Evolutionary conservation across 768 basidiomycete genomes (phyloP).

Genomic region (Suillus clintonianus): DNA sequence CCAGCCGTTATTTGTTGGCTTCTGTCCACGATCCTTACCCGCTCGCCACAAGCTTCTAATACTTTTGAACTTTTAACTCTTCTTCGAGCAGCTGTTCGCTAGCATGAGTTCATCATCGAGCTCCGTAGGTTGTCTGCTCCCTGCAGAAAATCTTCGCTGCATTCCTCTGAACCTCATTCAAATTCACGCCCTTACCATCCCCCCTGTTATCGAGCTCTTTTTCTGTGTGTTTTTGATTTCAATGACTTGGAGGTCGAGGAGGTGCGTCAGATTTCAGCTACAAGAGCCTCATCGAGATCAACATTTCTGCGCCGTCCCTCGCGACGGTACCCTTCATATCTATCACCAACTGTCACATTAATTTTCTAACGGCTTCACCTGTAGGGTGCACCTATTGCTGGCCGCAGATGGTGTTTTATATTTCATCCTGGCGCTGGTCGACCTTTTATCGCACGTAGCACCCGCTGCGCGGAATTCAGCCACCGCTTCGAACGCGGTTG

Average conservation of each 20-base stretch:
- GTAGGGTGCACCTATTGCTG: constrained; percentile 59
- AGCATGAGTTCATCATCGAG: constrained; percentile 45
- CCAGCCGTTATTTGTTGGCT: constrained; percentile 20
- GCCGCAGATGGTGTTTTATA: constrained; percentile 63
- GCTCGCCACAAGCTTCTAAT: constrained; percentile 35
- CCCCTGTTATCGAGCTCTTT: constrained; percentile 62
- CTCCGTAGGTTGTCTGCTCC: constrained; percentile 63
- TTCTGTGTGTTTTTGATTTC: constrained; percentile 56
- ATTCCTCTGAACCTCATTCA: constrained; percentile 49
- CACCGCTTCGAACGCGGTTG: constrained; percentile 50
- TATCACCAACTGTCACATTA: not conserved
- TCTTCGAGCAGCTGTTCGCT: constrained; percentile 3
- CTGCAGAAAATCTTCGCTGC: constrained; percentile 73
- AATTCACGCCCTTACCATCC: constrained; percentile 56
- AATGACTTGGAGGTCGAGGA: constrained; percentile 46
- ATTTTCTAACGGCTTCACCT: not conserved
- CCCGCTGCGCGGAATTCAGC: constrained; percentile 52
- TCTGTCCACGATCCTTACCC: constrained; percentile 16
- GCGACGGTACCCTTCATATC: not conserved
- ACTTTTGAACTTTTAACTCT: constrained; percentile 27
- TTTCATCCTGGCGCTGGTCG: constrained; percentile 58
- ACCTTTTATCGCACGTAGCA: constrained; percentile 57
- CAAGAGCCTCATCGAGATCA: not conserved
- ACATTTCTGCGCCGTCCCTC: constrained; percentile 11
- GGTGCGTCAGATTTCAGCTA: constrained; percentile 39